Conservation (phyloP, 202 grass and related monocot species). For the Alloteropsis angusta region DNA sequence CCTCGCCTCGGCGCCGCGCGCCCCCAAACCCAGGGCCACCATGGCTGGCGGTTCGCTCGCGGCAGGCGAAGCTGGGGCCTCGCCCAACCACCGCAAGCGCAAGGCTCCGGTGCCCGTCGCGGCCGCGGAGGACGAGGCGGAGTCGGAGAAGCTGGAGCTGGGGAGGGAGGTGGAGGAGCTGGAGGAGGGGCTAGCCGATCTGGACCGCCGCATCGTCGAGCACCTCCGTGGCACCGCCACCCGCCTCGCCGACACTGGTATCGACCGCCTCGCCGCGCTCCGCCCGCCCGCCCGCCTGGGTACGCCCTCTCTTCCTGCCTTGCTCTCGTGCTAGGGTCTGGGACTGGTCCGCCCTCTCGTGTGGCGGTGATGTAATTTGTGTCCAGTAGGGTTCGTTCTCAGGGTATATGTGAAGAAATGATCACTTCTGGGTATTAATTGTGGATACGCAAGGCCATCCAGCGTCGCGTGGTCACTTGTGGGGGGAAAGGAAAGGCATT, state of each 20-base stretch:
- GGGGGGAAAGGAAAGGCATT: neutral
- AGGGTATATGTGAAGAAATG: neutral
- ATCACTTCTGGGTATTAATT: neutral
- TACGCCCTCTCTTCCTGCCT: slow-evolving; percentile 2
- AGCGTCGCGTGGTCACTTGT: neutral
- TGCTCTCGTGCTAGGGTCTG: slow-evolving; percentile 24
- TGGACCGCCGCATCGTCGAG: slow-evolving; percentile 50
- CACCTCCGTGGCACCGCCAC: slow-evolving; percentile 28
- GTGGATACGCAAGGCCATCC: neutral
- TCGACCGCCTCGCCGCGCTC: slow-evolving; percentile 17
- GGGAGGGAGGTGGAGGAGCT: slow-evolving; percentile 30
- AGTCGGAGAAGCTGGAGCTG: neutral
- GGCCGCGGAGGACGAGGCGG: neutral
- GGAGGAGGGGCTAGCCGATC: slow-evolving; percentile 43
- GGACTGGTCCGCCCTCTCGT: neutral
- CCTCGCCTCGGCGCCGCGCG: neutral
- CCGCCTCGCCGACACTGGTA: neutral
- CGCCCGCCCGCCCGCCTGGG: slow-evolving; percentile 21
- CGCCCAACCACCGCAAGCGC: slow-evolving; percentile 28
- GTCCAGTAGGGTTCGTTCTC: neutral
- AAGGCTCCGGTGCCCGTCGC: neutral
- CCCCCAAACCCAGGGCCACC: neutral
- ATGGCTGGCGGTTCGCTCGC: slow-evolving; percentile 26
- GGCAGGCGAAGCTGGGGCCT: neutral
- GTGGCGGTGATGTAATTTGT: neutral